A percentile compares a stretch with the other conserved stretches of the same genome.
Evolutionary conservation across 257 asterid genomes (phyloP).

Genomic region (Cruciata laevipes): DNA sequence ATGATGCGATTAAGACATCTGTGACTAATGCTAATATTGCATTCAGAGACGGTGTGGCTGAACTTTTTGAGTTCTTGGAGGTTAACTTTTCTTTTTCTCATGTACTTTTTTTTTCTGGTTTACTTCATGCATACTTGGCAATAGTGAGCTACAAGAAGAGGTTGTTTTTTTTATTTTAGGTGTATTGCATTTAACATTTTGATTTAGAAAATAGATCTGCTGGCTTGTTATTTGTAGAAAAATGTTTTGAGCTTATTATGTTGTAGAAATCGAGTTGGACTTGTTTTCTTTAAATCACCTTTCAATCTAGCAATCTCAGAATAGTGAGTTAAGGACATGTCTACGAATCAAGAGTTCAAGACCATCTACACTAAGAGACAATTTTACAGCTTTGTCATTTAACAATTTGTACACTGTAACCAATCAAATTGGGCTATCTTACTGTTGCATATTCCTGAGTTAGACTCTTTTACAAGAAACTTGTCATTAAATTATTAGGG

Average conservation of each 20-base stretch:
- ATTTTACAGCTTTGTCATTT: not conserved
- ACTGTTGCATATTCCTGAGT: not conserved
- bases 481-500: not conserved
- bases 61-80: conserved; percentile 86
- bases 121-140: conserved; percentile 9
- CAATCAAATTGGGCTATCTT: not conserved
- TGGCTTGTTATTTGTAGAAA: not conserved
- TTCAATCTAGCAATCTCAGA: not conserved
- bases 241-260: not conserved
- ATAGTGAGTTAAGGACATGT: not conserved
- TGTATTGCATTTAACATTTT: not conserved
- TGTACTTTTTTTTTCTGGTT: conserved; percentile 1
- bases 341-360: too few relatives aligned
- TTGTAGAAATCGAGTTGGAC: not conserved
- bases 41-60: conserved; percentile 79
- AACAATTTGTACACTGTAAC: not conserved
- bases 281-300: not conserved
- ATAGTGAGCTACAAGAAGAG: conserved; percentile 9
- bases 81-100: conserved; percentile 23
- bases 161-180: not conserved
- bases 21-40: conserved; percentile 64
- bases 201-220: not conserved
- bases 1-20: conserved; percentile 58
- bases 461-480: not conserved
- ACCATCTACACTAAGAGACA: too few relatives aligned